phyloP scores from a whole-genome alignment of 768 basidiomycete species.

The Myochromella boudieri region DNA sequence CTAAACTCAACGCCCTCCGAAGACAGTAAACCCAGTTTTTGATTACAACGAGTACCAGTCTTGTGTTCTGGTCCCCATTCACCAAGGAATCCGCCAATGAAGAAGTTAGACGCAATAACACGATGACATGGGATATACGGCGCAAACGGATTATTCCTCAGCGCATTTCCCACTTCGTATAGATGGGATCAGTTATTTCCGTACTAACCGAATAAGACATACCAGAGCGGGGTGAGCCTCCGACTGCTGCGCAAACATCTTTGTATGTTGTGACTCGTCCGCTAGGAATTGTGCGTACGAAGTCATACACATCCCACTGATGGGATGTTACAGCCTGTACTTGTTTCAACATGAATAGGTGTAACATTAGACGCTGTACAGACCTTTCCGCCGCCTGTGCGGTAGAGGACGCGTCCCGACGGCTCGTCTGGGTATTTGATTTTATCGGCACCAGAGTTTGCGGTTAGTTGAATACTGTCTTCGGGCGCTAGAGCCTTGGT shows the following conservation, averaged over 20 bases:
- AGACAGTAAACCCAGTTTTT: slow-evolving; percentile 50
- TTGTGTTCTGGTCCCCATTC: slow-evolving; percentile 54
- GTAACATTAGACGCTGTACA: not conserved
- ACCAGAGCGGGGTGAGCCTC: slow-evolving; percentile 68
- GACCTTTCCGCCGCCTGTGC: slow-evolving; percentile 37
- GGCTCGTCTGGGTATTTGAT: slow-evolving; percentile 25
- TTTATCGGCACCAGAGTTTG: not conserved
- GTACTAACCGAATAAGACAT: slow-evolving; percentile 13
- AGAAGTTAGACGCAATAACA: slow-evolving; percentile 59
- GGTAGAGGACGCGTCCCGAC: slow-evolving; percentile 28
- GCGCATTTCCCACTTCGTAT: slow-evolving; percentile 55
- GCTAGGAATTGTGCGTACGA: slow-evolving; percentile 42
- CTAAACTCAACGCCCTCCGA: slow-evolving; percentile 55
- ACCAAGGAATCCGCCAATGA: slow-evolving; percentile 63
- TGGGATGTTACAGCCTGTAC: slow-evolving; percentile 48
- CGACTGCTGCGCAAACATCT: slow-evolving; percentile 45
- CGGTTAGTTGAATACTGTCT: not conserved
- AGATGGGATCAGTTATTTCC: too few species aligned
- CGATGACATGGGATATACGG: slow-evolving; percentile 72
- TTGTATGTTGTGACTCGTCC: slow-evolving; percentile 62
- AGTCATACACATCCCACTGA: slow-evolving; percentile 65
- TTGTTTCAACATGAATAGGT: not conserved
- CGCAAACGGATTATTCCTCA: slow-evolving; percentile 65
- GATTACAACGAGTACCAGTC: slow-evolving; percentile 39
- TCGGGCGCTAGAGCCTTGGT: not conserved